Evolutionary conservation across 345 rosid species (phyloP).

Genomic region (Zanthoxylum bungeanum): DNA sequence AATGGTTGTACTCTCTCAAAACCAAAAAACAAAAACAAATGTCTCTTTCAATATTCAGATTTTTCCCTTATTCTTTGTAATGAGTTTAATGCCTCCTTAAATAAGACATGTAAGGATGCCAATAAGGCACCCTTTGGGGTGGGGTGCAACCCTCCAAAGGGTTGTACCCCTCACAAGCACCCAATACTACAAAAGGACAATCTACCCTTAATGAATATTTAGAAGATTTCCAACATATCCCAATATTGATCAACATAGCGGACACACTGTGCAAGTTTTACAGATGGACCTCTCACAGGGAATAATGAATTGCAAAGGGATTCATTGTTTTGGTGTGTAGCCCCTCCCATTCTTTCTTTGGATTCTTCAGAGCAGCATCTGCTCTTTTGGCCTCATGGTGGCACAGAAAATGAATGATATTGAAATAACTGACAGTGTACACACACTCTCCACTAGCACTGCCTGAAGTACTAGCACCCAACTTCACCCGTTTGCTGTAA

Average conservation of each 20-base stretch:
- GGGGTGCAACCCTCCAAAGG: too few relatives aligned
- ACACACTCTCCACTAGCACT: slow-evolving; percentile 95
- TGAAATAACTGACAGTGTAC: slow-evolving; percentile 96
- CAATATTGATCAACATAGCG: slow-evolving; percentile 90
- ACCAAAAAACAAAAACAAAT: too few relatives aligned
- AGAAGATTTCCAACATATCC: too few relatives aligned
- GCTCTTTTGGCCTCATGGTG: slow-evolving; percentile 99
- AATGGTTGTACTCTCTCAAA: too few relatives aligned
- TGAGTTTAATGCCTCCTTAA: too few relatives aligned
- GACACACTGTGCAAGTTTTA: slow-evolving; percentile 71
- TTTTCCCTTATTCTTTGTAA: too few relatives aligned
- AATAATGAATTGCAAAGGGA: slow-evolving; percentile 95
- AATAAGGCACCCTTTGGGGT: too few relatives aligned
- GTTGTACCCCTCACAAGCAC: too few relatives aligned
- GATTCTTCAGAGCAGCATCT: slow-evolving; percentile 86
- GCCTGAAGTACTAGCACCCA: slow-evolving; percentile 88
- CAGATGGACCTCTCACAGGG: slow-evolving; percentile 88
- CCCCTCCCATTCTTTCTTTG: slow-evolving; percentile 99
- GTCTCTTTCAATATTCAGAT: too few relatives aligned
- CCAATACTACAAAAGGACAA: too few relatives aligned
- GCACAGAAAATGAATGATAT: slow-evolving; percentile 94
- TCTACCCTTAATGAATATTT: too few relatives aligned
- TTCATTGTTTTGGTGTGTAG: slow-evolving; percentile 88
- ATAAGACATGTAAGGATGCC: too few relatives aligned
- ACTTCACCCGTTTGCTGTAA: slow-evolving; percentile 89